These are phyloP conservation scores for Exophiala lecanii-corni DNA, from an alignment of 2,329 filamentous ascomycete species.

Conservation along the genomic window DNA sequence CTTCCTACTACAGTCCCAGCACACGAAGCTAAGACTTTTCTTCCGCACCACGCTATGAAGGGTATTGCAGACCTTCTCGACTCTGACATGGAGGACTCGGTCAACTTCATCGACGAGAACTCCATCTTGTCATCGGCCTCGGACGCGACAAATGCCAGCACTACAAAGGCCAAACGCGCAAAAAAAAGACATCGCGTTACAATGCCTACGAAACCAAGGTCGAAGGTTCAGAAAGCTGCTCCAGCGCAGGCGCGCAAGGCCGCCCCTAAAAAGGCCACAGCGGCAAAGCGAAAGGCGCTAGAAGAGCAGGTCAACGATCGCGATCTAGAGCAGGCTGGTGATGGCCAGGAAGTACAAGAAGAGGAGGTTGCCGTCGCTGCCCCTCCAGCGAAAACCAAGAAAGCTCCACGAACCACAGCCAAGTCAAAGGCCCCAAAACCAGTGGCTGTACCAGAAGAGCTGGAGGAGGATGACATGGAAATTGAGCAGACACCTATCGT, in stretches of 20 bases:
- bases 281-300: slow-evolving; percentile 31
- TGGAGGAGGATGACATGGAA: slow-evolving; percentile 20
- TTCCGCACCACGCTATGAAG: no score
- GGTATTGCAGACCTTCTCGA: slow-evolving; percentile 44
- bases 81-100: slow-evolving; percentile 43
- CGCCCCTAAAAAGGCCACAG: slow-evolving; percentile 33
- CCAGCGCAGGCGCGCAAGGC: slow-evolving; percentile 43
- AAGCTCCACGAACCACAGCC: neutral
- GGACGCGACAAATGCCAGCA: slow-evolving; percentile 19
- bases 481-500: slow-evolving; percentile 13
- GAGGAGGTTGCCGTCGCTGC: slow-evolving; percentile 1
- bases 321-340: slow-evolving; percentile 33
- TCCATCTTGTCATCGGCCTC: slow-evolving; percentile 27
- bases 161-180: slow-evolving; percentile 22
- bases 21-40: no score
- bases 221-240: slow-evolving; percentile 36
- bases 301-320: slow-evolving; percentile 40
- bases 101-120: slow-evolving; percentile 32
- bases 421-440: slow-evolving; percentile 28
- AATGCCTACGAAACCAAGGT: slow-evolving; percentile 33
- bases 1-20: no score
- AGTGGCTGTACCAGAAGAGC: slow-evolving; percentile 29
- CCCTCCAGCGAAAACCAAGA: slow-evolving; percentile 7
- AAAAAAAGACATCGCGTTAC: slow-evolving; percentile 25
- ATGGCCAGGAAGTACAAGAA: slow-evolving; percentile 28